Conservation (phyloP, 2,329 filamentous ascomycete genomes). For the Claviceps cyperi region DNA sequence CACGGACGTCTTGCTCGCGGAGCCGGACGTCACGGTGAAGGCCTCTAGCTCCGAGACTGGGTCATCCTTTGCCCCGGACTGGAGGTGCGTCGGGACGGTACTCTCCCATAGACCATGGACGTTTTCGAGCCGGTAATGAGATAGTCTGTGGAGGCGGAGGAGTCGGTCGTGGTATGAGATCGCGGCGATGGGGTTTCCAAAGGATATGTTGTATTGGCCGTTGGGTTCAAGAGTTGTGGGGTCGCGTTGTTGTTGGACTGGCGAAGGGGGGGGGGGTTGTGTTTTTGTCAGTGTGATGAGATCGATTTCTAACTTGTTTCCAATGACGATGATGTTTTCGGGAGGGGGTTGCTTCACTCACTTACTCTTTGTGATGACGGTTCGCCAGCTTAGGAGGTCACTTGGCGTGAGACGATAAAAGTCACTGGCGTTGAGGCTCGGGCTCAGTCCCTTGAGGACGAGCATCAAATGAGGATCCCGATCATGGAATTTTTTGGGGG, state of each 20-base stretch:
- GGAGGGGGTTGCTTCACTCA: not conserved
- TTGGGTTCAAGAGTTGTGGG: slow-evolving; percentile 46
- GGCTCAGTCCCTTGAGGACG: slow-evolving; percentile 42
- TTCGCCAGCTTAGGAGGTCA: slow-evolving; percentile 54
- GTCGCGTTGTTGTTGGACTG: slow-evolving; percentile 51
- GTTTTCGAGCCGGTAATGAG: slow-evolving; percentile 16
- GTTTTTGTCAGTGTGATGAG: not conserved
- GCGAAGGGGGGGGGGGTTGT: not conserved
- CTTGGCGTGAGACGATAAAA: slow-evolving; percentile 53
- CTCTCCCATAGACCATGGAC: slow-evolving; percentile 17
- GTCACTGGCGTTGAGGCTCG: slow-evolving; percentile 49
- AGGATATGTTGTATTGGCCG: slow-evolving; percentile 56
- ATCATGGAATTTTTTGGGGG: not conserved
- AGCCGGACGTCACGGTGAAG: slow-evolving; percentile 17
- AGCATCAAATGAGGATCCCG: slow-evolving; percentile 29
- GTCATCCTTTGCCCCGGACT: slow-evolving; percentile 3
- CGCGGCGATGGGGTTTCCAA: slow-evolving; percentile 39
- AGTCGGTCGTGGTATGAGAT: slow-evolving; percentile 37
- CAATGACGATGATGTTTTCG: not conserved
- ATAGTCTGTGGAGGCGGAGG: slow-evolving; percentile 19
- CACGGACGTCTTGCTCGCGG: slow-evolving; percentile 6
- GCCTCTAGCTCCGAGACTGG: slow-evolving; percentile 13
- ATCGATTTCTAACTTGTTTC: not conserved
- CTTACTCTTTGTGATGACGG: slow-evolving; percentile 42
- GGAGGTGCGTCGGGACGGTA: slow-evolving; percentile 14